Conservation (phyloP, 2,329 filamentous ascomycete species). For the Aspergillus thermomutatus region DNA sequence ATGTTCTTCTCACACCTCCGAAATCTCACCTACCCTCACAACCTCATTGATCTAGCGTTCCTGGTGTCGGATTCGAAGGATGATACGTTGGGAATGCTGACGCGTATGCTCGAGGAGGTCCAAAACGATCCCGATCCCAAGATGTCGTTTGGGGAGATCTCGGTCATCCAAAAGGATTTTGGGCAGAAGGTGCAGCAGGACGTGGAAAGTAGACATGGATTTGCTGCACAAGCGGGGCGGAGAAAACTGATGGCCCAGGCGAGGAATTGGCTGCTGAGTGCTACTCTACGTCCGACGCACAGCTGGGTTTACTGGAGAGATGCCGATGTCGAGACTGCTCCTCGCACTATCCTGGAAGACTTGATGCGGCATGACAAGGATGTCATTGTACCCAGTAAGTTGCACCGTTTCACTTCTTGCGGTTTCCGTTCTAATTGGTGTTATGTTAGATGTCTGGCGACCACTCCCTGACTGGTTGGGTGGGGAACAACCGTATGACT, state of each 20-base stretch:
- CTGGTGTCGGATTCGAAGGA: slow-evolving; percentile 97
- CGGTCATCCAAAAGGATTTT: slow-evolving; percentile 98
- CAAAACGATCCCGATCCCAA: slow-evolving; percentile 76
- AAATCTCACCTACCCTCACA: slow-evolving; percentile 96
- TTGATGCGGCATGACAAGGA: slow-evolving; percentile 99
- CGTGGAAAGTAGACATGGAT: slow-evolving; percentile 94
- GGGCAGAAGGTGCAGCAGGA: slow-evolving; percentile 97
- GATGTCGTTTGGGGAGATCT: slow-evolving; percentile 90
- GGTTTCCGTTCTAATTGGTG: slow-evolving; percentile 22
- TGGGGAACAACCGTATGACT: slow-evolving; percentile 94
- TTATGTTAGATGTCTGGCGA: slow-evolving; percentile 78
- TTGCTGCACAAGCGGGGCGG: slow-evolving; percentile 88
- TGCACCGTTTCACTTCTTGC: neutral
- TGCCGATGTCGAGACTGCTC: slow-evolving; percentile 95
- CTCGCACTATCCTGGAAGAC: slow-evolving; percentile 94
- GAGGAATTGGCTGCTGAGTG: slow-evolving; percentile 92
- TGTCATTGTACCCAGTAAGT: slow-evolving; percentile 94
- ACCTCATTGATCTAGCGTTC: slow-evolving; percentile 93
- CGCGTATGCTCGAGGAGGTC: slow-evolving; percentile 70
- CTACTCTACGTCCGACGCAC: slow-evolving; percentile 87
- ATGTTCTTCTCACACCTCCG: slow-evolving; percentile 99
- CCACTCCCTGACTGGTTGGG: slow-evolving; percentile 98
- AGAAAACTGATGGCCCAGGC: slow-evolving; percentile 98
- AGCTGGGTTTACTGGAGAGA: slow-evolving; percentile 99
- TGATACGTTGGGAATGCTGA: slow-evolving; percentile 73